A percentile compares a stretch with the other conserved stretches of the same genome.
Conservation (phyloP, 2,329 filamentous ascomycete species). For the Cytospora paraplurivora region DNA sequence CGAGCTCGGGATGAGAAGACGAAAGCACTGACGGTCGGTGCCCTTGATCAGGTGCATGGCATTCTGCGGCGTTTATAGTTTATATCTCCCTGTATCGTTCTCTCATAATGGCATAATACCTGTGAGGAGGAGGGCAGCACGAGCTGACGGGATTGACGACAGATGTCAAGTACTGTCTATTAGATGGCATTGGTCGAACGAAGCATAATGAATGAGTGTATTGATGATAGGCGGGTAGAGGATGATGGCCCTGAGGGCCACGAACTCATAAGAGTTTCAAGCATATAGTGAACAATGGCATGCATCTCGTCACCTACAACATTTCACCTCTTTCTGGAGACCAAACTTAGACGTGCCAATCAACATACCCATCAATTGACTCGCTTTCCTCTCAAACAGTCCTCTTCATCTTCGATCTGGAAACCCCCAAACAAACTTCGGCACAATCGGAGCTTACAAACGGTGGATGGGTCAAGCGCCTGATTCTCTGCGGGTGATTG, state of each 20-base stretch:
- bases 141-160: neutral
- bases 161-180: conserved; percentile 2
- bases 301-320: neutral
- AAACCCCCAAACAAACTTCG: no score
- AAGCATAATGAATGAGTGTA: conserved; percentile 19
- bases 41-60: conserved; percentile 1
- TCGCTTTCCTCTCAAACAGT: no score
- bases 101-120: conserved; percentile 7
- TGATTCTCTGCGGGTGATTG: no score
- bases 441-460: no score
- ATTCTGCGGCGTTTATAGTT: conserved; percentile 22
- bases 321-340: no score
- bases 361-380: neutral
- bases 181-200: conserved; percentile 18
- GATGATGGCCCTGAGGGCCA: neutral
- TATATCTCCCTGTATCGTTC: conserved; percentile 4
- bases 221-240: conserved; percentile 1
- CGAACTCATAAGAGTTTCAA: neutral
- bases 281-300: conserved; percentile 15
- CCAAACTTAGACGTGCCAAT: neutral
- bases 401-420: no score
- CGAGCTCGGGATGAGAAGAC: conserved; percentile 15
- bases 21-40: neutral
- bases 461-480: no score
- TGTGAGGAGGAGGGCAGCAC: neutral